Conservation (phyloP, 306 rosid genomes). For the Quercus parvula region DNA sequence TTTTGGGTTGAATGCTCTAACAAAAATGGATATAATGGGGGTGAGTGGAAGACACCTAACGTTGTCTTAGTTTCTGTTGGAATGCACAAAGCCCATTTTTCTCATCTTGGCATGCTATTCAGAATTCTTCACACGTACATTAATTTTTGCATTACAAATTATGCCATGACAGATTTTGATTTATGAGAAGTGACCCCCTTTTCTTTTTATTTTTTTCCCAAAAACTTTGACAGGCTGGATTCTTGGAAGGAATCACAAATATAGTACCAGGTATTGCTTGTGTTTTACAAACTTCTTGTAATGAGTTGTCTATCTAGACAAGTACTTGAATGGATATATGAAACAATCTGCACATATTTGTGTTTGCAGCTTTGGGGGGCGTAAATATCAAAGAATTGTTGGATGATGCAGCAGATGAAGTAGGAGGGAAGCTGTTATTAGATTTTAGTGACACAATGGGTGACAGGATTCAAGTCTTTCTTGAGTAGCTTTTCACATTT, state of each 20-base stretch:
- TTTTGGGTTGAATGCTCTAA: too few relatives aligned
- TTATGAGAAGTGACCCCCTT: background rate
- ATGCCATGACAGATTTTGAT: background rate
- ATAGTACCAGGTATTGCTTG: conserved; percentile 79
- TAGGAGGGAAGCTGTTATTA: conserved; percentile 72
- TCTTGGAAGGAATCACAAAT: conserved; percentile 84
- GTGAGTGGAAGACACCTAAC: background rate
- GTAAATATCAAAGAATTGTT: conserved; percentile 76
- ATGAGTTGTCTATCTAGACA: background rate
- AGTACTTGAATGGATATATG: conserved; percentile 13
- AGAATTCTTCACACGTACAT: background rate
- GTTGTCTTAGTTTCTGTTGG: background rate
- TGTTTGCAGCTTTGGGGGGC: conserved; percentile 72
- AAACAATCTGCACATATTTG: conserved; percentile 5
- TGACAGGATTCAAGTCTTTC: conserved; percentile 85
- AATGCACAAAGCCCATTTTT: background rate
- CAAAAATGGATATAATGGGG: too few relatives aligned
- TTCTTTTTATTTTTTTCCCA: conserved; percentile 7
- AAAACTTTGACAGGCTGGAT: conserved; percentile 76
- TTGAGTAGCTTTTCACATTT: conserved; percentile 44
- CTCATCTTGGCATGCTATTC: background rate
- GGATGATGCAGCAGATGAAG: conserved; percentile 72
- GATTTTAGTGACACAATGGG: conserved; percentile 80
- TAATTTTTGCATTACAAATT: background rate
- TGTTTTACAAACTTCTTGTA: conserved; percentile 1